phyloP scores from a whole-genome alignment of 371 early-diverging fungal genomes.

The Basidiobolus heterosporus region DNA sequence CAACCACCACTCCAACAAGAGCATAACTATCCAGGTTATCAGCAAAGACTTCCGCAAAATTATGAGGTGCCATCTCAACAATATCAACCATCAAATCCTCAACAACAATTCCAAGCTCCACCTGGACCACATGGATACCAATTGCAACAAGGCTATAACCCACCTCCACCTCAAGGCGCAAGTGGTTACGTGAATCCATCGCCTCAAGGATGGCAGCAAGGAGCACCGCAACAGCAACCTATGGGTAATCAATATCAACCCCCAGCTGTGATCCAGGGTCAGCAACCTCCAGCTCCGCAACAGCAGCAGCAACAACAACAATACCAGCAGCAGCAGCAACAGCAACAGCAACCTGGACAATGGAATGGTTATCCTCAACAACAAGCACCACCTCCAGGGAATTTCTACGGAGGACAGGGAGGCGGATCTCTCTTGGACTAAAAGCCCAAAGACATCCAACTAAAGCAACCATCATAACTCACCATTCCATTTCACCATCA shows the following conservation, averaged over 20 bases:
- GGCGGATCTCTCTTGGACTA: too few species aligned
- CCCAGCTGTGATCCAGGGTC: neutral
- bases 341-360: neutral
- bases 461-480: too few species aligned
- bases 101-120: neutral
- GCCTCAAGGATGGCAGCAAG: neutral
- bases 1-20: conserved; percentile 2
- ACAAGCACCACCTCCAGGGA: neutral
- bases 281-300: neutral
- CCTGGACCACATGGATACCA: neutral
- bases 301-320: neutral
- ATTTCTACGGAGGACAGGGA: neutral
- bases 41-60: neutral
- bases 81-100: neutral
- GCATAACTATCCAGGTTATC: neutral
- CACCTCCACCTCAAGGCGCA: neutral
- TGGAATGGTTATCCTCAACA: neutral
- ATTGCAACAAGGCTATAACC: conserved; percentile 1
- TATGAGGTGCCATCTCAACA: neutral
- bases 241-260: neutral
- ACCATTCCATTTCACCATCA: too few species aligned
- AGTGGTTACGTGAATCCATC: neutral
- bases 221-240: neutral
- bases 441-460: too few species aligned
- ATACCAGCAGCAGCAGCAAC: neutral